Evolutionary conservation across 1,139 yeast genomes (phyloP).

Genomic region (Geotrichum fermentans): DNA sequence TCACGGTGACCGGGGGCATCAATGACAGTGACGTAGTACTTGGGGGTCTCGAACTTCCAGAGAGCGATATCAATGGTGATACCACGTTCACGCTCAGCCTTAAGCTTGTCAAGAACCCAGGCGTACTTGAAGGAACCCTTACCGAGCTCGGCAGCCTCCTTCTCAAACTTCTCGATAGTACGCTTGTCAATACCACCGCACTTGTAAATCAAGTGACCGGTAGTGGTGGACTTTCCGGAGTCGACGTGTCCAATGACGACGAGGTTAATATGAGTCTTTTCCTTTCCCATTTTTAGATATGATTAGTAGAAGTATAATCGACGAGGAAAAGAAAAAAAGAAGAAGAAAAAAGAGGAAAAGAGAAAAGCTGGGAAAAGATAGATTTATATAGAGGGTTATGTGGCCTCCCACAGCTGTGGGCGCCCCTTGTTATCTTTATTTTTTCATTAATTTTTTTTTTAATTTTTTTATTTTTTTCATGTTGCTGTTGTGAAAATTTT

Average conservation of each 20-base stretch:
- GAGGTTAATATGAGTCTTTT: slow-evolving; percentile 96
- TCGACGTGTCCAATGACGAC: slow-evolving; percentile 99
- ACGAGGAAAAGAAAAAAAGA: slow-evolving; percentile 32
- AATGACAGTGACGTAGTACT: slow-evolving; percentile 86
- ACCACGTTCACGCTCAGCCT: slow-evolving; percentile 98
- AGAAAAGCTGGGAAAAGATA: background rate
- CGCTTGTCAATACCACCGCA: slow-evolving; percentile 91
- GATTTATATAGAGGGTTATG: background rate
- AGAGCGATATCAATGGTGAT: slow-evolving; percentile 91
- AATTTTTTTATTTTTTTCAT: too few relatives aligned
- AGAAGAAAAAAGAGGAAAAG: slow-evolving; percentile 14
- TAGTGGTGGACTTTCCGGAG: slow-evolving; percentile 96
- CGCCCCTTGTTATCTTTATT: too few relatives aligned
- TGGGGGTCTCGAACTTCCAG: slow-evolving; percentile 95
- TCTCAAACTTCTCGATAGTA: slow-evolving; percentile 97
- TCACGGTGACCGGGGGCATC: too few relatives aligned
- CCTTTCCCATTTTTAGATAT: slow-evolving; percentile 84
- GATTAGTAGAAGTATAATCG: too few relatives aligned
- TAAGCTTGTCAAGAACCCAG: slow-evolving; percentile 92
- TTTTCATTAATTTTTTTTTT: too few relatives aligned
- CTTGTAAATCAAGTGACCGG: slow-evolving; percentile 98
- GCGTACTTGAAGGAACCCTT: slow-evolving; percentile 99
- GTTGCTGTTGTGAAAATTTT: background rate
- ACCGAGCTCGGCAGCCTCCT: slow-evolving; percentile 97
- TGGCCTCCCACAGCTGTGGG: too few relatives aligned